A percentile compares a stretch with the other conserved stretches of the same genome.
Evolutionary conservation across 2,329 filamentous ascomycete species (phyloP).

Genomic region (Penicillium paneum): DNA sequence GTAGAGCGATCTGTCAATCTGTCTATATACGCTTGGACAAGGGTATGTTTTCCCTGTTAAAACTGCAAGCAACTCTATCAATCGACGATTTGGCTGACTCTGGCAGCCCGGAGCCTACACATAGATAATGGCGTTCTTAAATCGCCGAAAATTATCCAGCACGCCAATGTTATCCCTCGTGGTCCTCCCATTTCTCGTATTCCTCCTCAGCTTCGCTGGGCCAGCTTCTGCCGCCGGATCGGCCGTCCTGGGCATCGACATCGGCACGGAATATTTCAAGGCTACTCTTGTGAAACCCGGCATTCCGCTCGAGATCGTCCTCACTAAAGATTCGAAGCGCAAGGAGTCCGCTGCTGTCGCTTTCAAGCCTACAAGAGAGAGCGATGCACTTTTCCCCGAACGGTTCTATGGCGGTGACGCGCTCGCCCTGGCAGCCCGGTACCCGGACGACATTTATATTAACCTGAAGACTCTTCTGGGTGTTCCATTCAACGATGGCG

Average conservation of each 20-base stretch:
- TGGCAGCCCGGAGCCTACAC: slow-evolving; percentile 21
- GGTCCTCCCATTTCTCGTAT: slow-evolving; percentile 51
- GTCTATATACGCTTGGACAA: slow-evolving; percentile 9
- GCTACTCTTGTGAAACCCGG: slow-evolving; percentile 93
- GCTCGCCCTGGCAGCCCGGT: slow-evolving; percentile 78
- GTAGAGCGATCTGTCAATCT: slow-evolving; percentile 7
- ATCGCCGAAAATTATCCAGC: slow-evolving; percentile 28
- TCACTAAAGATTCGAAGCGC: slow-evolving; percentile 95
- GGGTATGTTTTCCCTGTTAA: slow-evolving; percentile 1
- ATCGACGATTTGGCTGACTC: slow-evolving; percentile 10
- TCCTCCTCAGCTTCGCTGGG: slow-evolving; percentile 54
- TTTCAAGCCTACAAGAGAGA: slow-evolving; percentile 79
- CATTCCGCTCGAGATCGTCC: slow-evolving; percentile 93
- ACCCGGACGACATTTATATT: slow-evolving; percentile 88
- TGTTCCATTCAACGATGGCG: slow-evolving; percentile 49
- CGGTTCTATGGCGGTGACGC: slow-evolving; percentile 90
- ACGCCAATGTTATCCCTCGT: slow-evolving; percentile 43
- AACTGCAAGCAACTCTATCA: neutral
- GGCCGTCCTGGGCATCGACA: slow-evolving; percentile 85
- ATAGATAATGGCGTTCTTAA: slow-evolving; percentile 33
- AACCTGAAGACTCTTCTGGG: slow-evolving; percentile 93
- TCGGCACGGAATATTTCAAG: slow-evolving; percentile 97
- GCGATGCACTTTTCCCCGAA: slow-evolving; percentile 72
- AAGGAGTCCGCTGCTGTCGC: slow-evolving; percentile 90
- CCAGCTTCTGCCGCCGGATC: slow-evolving; percentile 61